phyloP scores from a whole-genome alignment of 2,329 filamentous ascomycete genomes.

The Monosporascus sp. region DNA sequence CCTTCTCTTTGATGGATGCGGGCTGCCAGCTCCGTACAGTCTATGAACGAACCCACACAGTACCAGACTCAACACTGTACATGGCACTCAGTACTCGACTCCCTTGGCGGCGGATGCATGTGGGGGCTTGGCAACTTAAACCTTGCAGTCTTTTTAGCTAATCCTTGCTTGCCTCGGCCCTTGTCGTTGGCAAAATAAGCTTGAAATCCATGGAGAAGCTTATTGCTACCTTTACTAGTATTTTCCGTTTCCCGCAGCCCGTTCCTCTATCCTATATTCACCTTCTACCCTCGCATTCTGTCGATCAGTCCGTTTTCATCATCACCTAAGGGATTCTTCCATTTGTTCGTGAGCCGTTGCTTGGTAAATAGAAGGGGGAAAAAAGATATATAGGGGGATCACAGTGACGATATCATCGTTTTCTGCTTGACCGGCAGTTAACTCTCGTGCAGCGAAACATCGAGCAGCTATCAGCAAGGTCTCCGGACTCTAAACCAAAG shows the following conservation, averaged over 20 bases:
- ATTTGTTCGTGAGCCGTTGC: no score
- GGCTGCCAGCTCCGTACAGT: neutral
- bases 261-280: neutral
- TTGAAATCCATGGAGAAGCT: slow-evolving; percentile 5
- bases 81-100: neutral
- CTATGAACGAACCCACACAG: no score
- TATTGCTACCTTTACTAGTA: neutral
- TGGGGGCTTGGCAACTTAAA: neutral
- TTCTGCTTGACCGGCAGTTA: no score
- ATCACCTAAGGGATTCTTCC: no score
- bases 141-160: neutral
- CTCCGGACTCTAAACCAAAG: no score
- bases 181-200: slow-evolving; percentile 3
- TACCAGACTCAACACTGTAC: neutral
- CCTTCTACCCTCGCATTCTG: neutral
- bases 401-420: no score
- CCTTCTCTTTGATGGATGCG: neutral
- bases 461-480: no score
- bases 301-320: neutral
- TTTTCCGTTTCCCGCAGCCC: neutral
- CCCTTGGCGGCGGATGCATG: neutral
- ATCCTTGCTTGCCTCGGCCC: neutral
- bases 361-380: no score
- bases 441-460: no score
- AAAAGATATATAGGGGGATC: no score